These are phyloP conservation scores for Pichia membranifaciens DNA, from an alignment of 805 yeast species.

Conservation along the genomic window DNA sequence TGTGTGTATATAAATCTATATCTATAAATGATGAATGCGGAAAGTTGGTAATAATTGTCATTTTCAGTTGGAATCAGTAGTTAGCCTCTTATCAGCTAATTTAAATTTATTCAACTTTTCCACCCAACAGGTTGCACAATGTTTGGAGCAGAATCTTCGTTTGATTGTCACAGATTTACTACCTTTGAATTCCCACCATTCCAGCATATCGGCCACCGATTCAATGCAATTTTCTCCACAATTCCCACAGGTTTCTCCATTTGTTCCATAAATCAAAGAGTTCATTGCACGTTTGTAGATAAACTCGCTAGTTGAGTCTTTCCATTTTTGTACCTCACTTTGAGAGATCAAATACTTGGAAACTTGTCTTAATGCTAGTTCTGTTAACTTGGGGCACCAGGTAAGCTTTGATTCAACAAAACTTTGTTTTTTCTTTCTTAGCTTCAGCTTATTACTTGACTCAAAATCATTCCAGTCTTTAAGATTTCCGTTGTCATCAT, in stretches of 20 bases:
- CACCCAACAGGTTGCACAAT: constrained; percentile 37
- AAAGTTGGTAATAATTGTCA: no score
- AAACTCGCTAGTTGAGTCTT: constrained; percentile 38
- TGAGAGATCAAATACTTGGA: constrained; percentile 48
- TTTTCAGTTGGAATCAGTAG: no score
- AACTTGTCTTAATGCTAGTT: constrained; percentile 42
- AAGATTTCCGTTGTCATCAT: constrained; percentile 11
- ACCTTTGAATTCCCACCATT: constrained; percentile 62
- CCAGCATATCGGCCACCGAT: constrained; percentile 52
- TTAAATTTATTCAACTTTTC: constrained; percentile 11
- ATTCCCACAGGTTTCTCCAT: constrained; percentile 47
- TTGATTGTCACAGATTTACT: constrained; percentile 47
- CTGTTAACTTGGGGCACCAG: constrained; percentile 41
- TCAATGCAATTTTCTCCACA: constrained; percentile 47
- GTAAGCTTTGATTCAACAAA: constrained; percentile 17
- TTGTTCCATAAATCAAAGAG: constrained; percentile 48
- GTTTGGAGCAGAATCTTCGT: constrained; percentile 49
- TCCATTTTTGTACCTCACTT: constrained; percentile 53
- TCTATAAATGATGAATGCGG: not conserved
- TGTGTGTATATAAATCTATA: not conserved
- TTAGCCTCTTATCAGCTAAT: not conserved
- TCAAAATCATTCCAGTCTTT: constrained; percentile 8
- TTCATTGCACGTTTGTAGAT: constrained; percentile 42
- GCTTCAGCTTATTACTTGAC: not conserved
- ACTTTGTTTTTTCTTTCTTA: constrained; percentile 11